These are phyloP conservation scores for Hymenoscyphus occultus DNA, from an alignment of 2,329 filamentous ascomycete species.

Conservation along the genomic window DNA sequence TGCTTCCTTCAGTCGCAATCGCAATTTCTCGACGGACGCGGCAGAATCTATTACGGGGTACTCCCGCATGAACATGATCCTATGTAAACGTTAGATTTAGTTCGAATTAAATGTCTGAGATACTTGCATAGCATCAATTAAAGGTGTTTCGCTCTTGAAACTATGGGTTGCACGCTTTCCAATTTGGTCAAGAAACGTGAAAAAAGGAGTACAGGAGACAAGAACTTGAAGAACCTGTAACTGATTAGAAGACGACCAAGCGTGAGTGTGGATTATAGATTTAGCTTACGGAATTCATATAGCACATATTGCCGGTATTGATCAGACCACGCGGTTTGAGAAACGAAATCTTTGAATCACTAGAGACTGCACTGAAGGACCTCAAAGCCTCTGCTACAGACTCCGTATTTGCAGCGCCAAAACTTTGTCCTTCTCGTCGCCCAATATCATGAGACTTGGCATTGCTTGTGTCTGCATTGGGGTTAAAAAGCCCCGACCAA, in stretches of 20 bases:
- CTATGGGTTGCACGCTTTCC: conserved; percentile 80
- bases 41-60: conserved; percentile 85
- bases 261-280: neutral
- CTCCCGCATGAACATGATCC: conserved; percentile 94
- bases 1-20: conserved; percentile 70
- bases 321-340: conserved; percentile 90
- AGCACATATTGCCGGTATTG: conserved; percentile 99
- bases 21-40: conserved; percentile 68
- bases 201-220: conserved; percentile 90
- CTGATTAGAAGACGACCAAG: conserved; percentile 36
- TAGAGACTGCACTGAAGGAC: conserved; percentile 61
- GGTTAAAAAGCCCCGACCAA: conserved; percentile 66
- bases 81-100: conserved; percentile 36
- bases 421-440: conserved; percentile 38
- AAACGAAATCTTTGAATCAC: conserved; percentile 66
- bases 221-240: conserved; percentile 87
- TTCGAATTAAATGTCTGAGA: neutral
- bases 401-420: conserved; percentile 49
- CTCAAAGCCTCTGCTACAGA: conserved; percentile 75
- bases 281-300: conserved; percentile 92
- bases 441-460: conserved; percentile 36
- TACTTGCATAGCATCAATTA: conserved; percentile 88
- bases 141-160: conserved; percentile 91
- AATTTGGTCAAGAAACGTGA: conserved; percentile 86
- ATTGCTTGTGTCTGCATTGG: conserved; percentile 41